Evolutionary conservation across 2,329 filamentous ascomycete genomes (phyloP).

Genomic region (Tolypocladium paradoxum): DNA sequence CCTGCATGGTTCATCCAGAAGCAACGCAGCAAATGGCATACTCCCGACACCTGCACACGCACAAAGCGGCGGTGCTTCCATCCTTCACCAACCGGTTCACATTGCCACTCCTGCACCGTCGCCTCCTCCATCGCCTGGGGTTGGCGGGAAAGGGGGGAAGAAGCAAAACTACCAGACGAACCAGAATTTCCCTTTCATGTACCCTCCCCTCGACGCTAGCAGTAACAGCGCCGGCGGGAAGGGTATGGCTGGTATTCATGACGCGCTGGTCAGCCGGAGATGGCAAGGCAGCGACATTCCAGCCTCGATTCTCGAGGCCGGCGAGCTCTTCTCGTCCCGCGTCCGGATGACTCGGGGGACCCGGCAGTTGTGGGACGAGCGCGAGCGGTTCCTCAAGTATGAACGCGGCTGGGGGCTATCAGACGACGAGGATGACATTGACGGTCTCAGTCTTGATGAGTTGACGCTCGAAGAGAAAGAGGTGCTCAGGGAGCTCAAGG

Average conservation of each 20-base stretch:
- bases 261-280: conserved; percentile 66
- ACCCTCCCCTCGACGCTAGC: conserved; percentile 78
- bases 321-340: conserved; percentile 78
- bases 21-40: conserved; percentile 50
- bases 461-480: conserved; percentile 29
- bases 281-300: conserved; percentile 96
- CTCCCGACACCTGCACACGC: conserved; percentile 43
- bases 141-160: conserved; percentile 86
- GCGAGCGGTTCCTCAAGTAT: conserved; percentile 82
- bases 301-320: conserved; percentile 88
- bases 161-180: conserved; percentile 99
- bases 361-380: conserved; percentile 88
- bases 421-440: conserved; percentile 30
- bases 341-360: conserved; percentile 88
- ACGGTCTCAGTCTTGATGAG: conserved; percentile 36
- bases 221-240: conserved; percentile 90
- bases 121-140: conserved; percentile 78
- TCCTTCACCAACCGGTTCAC: conserved; percentile 90
- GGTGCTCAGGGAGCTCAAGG: conserved; percentile 30
- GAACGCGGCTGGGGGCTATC: conserved; percentile 69
- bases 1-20: conserved; percentile 59
- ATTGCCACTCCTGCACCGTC: conserved; percentile 98
- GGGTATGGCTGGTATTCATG: conserved; percentile 69
- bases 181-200: conserved; percentile 96
- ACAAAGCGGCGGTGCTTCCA: conserved; percentile 57